Evolutionary conservation across 2,329 filamentous ascomycete genomes (phyloP).

Genomic region (Colletotrichum caudatum): DNA sequence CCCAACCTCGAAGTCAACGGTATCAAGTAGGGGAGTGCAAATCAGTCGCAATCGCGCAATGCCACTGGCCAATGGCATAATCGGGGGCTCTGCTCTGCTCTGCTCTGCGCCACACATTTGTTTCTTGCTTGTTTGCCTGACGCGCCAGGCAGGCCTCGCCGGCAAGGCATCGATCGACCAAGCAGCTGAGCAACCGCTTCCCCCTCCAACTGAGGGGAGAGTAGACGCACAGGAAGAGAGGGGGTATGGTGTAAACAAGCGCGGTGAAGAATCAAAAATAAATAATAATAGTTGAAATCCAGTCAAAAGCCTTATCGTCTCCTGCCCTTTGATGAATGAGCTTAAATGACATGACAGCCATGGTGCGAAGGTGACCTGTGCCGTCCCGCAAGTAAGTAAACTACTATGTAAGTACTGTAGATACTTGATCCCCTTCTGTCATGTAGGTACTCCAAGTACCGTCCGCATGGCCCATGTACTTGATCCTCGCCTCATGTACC

Average conservation of each 20-base stretch:
- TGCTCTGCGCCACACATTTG: slow-evolving; percentile 29
- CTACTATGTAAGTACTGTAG: too few species aligned
- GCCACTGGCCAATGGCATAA: slow-evolving; percentile 4
- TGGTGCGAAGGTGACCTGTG: slow-evolving; percentile 8
- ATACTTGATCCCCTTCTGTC: too few species aligned
- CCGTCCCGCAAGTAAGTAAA: background rate
- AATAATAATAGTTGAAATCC: background rate
- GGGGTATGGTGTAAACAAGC: background rate
- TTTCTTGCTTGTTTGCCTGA: slow-evolving; percentile 36
- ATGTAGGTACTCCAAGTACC: slow-evolving; percentile 19
- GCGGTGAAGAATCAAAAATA: background rate
- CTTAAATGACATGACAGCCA: background rate
- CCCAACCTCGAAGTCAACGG: slow-evolving; percentile 10
- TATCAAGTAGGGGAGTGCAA: background rate
- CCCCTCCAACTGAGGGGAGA: background rate
- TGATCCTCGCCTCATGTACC: slow-evolving; percentile 33
- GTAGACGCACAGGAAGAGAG: too few species aligned
- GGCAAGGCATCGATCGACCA: slow-evolving; percentile 16
- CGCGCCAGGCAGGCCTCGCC: background rate
- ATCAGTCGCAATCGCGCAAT: slow-evolving; percentile 17
- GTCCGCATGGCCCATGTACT: slow-evolving; percentile 30
- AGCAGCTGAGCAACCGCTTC: background rate
- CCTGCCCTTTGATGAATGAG: background rate
- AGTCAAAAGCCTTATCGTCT: background rate
- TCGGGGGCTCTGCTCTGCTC: background rate